These are phyloP conservation scores for Ceriops decandra DNA, from an alignment of 345 rosid genomes.

Conservation along the genomic window DNA sequence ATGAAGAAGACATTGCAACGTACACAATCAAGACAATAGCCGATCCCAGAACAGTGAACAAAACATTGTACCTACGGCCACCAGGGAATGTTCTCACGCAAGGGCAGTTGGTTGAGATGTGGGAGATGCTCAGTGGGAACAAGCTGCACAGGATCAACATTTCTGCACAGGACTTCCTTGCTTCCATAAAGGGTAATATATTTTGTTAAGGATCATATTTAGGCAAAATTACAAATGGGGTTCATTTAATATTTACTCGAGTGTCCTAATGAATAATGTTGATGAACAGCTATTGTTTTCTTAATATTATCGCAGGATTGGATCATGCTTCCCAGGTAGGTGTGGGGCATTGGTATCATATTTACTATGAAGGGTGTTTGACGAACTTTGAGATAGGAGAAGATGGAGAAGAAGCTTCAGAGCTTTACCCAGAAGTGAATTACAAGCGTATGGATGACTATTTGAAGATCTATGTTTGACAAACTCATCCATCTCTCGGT, in stretches of 20 bases:
- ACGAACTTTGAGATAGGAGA: slow-evolving; percentile 62
- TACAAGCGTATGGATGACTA: slow-evolving; percentile 68
- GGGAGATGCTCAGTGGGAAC: slow-evolving; percentile 65
- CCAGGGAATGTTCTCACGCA: slow-evolving; percentile 59
- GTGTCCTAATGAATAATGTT: neutral
- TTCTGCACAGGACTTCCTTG: slow-evolving; percentile 49
- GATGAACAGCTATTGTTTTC: too few species aligned
- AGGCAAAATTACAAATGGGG: too few species aligned
- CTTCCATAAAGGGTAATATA: slow-evolving; percentile 49
- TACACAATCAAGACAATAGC: too few species aligned
- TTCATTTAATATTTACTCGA: neutral
- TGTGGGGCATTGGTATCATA: slow-evolving; percentile 75
- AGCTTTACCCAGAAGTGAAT: slow-evolving; percentile 68
- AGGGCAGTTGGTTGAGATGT: slow-evolving; percentile 44
- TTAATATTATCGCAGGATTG: slow-evolving; percentile 35
- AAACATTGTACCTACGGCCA: slow-evolving; percentile 56
- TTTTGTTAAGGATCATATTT: too few species aligned
- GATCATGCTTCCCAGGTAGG: slow-evolving; percentile 59
- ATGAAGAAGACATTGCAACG: too few species aligned
- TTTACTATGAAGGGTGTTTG: slow-evolving; percentile 78
- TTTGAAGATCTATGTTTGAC: slow-evolving; percentile 36
- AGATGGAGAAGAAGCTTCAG: slow-evolving; percentile 66
- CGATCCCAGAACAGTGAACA: slow-evolving; percentile 65
- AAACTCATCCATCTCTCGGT: too few species aligned
- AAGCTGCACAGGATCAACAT: slow-evolving; percentile 41